phyloP scores from a whole-genome alignment of 768 basidiomycete species.

The Holtermannia corniformis region DNA sequence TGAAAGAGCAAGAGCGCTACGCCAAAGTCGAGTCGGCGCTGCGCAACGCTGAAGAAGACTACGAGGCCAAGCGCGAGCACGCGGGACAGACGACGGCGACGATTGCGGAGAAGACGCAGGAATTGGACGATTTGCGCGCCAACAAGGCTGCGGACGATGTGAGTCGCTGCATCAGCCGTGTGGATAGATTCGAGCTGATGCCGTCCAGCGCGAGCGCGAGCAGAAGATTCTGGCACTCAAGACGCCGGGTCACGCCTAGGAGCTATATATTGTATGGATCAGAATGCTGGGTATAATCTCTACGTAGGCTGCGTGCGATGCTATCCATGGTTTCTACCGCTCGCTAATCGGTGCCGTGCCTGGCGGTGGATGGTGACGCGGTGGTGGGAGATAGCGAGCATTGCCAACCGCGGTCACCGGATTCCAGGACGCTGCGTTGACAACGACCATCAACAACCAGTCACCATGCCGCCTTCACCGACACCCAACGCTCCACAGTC shows the following conservation, averaged over 20 bases:
- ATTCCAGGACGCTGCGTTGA: too few species aligned
- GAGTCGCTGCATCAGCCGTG: too few species aligned
- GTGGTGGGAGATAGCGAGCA: too few species aligned
- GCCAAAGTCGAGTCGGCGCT: slow-evolving; percentile 37
- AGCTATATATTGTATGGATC: too few species aligned
- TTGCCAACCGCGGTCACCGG: too few species aligned
- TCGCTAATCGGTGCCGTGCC: too few species aligned
- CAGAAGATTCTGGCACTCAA: slow-evolving; percentile 38
- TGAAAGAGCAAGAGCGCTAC: slow-evolving; percentile 50
- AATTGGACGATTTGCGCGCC: slow-evolving; percentile 58
- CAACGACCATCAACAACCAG: too few species aligned
- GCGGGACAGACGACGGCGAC: slow-evolving; percentile 54
- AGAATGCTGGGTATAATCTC: too few species aligned
- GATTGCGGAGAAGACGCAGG: slow-evolving; percentile 61
- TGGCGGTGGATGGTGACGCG: too few species aligned
- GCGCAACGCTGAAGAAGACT: slow-evolving; percentile 38
- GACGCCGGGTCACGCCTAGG: slow-evolving; percentile 40
- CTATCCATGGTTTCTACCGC: too few species aligned
- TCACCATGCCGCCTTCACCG: slow-evolving; percentile 22
- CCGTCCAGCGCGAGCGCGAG: slow-evolving; percentile 36
- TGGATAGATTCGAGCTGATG: neutral
- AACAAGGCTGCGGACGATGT: slow-evolving; percentile 61
- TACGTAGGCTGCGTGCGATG: too few species aligned
- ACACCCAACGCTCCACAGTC: slow-evolving; percentile 48
- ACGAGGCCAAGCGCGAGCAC: slow-evolving; percentile 49